These are phyloP conservation scores for Trypanosoma vivax DNA, from an alignment of 208 protist genomes.

Conservation along the genomic window DNA sequence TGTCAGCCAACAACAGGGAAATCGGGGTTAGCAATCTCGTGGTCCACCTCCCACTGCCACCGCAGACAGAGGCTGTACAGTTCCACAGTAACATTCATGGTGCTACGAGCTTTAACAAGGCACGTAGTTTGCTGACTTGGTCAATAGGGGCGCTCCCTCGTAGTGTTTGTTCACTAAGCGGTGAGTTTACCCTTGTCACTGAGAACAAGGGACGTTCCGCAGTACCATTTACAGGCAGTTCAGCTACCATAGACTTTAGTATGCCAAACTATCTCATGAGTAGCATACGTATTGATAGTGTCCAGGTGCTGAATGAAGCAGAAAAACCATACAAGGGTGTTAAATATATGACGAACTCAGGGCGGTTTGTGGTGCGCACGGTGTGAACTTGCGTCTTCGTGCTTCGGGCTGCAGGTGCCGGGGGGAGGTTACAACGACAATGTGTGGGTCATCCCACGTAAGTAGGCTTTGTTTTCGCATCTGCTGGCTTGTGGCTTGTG, in stretches of 20 bases:
- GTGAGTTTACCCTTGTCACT: slow-evolving; percentile 51
- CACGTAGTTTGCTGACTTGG: slow-evolving; percentile 61
- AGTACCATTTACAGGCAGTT: slow-evolving; percentile 14
- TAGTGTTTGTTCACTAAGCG: slow-evolving; percentile 56
- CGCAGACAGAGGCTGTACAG: slow-evolving; percentile 44
- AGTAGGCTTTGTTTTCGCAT: too few relatives aligned
- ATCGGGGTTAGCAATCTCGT: slow-evolving; percentile 60
- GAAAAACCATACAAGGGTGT: slow-evolving; percentile 86
- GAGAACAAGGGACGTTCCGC: slow-evolving; percentile 17
- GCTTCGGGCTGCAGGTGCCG: too few relatives aligned
- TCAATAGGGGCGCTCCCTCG: slow-evolving; percentile 59
- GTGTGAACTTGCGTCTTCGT: too few relatives aligned
- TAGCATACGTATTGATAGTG: slow-evolving; percentile 66
- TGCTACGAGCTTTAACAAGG: slow-evolving; percentile 63
- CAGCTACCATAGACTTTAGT: slow-evolving; percentile 58
- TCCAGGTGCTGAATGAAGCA: slow-evolving; percentile 75
- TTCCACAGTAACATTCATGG: slow-evolving; percentile 68
- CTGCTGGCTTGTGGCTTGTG: too few relatives aligned
- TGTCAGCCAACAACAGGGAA: slow-evolving; percentile 22
- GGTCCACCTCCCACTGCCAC: slow-evolving; percentile 62
- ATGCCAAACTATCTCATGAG: slow-evolving; percentile 70
- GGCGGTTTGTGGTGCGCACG: slow-evolving; percentile 73
- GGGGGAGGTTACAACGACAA: too few relatives aligned
- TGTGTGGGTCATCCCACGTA: too few relatives aligned
- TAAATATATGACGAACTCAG: slow-evolving; percentile 73